Conservation (phyloP, 805 yeast species). For the Cyberlindnera nakhonratchasimensis region DNA sequence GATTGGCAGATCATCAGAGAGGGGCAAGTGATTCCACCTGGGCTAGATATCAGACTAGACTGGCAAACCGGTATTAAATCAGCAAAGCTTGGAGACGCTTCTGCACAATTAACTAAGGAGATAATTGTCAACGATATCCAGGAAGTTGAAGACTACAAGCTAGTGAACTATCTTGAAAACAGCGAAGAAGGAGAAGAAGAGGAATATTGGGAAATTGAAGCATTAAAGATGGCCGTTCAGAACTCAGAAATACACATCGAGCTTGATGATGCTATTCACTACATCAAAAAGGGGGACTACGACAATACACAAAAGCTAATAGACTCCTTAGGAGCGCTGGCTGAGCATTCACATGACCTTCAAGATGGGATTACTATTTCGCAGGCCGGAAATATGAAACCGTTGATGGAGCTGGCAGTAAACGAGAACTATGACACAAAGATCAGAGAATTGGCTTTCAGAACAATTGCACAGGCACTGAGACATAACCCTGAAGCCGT, state of each 20-base stretch:
- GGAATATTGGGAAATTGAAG: conserved; percentile 19
- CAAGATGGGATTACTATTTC: conserved; percentile 55
- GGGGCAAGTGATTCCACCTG: conserved; percentile 79
- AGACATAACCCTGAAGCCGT: conserved; percentile 71
- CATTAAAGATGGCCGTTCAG: conserved; percentile 26
- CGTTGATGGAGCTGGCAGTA: conserved; percentile 32
- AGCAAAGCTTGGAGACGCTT: conserved; percentile 50
- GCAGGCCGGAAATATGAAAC: conserved; percentile 26
- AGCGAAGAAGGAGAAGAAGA: conserved; percentile 16
- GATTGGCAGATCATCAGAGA: conserved; percentile 69
- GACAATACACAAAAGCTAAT: conserved; percentile 13
- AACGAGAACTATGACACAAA: conserved; percentile 14
- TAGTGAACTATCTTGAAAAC: conserved; percentile 14
- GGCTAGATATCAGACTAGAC: conserved; percentile 64
- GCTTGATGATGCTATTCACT: conserved; percentile 18
- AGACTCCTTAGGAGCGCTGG: conserved; percentile 36
- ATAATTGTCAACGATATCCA: conserved; percentile 4
- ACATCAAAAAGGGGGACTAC: conserved; percentile 2
- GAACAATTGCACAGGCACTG: conserved; percentile 63
- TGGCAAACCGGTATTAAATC: conserved; percentile 67
- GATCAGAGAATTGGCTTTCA: conserved; percentile 48
- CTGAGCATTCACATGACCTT: conserved; percentile 64
- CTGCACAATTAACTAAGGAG: conserved; percentile 9
- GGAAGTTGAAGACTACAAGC: conserved; percentile 16
- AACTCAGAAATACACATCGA: conserved; percentile 19